A percentile compares a stretch with the other conserved stretches of the same genome.
Evolutionary conservation across 2,329 filamentous ascomycete genomes (phyloP).

Genomic region (Trichoderma guizhouense): DNA sequence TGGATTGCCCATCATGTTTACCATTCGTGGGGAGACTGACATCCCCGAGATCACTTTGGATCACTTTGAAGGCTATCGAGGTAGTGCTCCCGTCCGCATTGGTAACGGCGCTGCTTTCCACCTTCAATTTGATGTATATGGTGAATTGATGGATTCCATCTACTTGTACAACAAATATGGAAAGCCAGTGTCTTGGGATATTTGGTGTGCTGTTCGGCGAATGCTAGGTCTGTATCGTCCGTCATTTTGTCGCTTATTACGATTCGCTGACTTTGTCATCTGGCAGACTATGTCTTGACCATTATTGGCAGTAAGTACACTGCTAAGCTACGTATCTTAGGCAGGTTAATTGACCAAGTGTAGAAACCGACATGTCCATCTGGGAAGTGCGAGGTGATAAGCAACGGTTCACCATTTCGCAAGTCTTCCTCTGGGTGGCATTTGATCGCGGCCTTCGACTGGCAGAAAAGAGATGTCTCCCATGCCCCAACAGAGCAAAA

Average conservation of each 20-base stretch:
- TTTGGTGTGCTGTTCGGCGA: constrained; percentile 68
- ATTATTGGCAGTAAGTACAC: constrained; percentile 53
- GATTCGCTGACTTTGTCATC: background rate
- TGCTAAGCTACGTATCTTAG: background rate
- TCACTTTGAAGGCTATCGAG: constrained; percentile 70
- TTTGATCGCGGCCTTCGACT: constrained; percentile 72
- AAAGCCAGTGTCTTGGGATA: constrained; percentile 72
- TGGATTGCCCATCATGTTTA: constrained; percentile 77
- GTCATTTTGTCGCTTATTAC: background rate
- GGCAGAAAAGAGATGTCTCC: constrained; percentile 70
- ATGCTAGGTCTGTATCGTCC: constrained; percentile 48
- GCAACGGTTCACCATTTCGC: constrained; percentile 78
- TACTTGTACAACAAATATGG: constrained; percentile 79
- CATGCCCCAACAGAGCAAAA: constrained; percentile 64
- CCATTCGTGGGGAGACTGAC: constrained; percentile 69
- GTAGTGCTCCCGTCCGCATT: constrained; percentile 69
- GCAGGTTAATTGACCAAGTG: constrained; percentile 15
- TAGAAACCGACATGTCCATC: constrained; percentile 74
- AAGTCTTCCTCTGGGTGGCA: constrained; percentile 80
- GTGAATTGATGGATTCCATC: constrained; percentile 72
- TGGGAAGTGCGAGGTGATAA: constrained; percentile 76
- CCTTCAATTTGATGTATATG: constrained; percentile 76
- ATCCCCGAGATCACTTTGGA: constrained; percentile 67
- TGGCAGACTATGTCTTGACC: constrained; percentile 63
- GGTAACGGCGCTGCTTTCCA: constrained; percentile 76